Evolutionary conservation across 306 rosid species (phyloP), one percentile per base, ranked within the genome.

Genomic region (cucumber (Cucumis sativus)): DNA sequence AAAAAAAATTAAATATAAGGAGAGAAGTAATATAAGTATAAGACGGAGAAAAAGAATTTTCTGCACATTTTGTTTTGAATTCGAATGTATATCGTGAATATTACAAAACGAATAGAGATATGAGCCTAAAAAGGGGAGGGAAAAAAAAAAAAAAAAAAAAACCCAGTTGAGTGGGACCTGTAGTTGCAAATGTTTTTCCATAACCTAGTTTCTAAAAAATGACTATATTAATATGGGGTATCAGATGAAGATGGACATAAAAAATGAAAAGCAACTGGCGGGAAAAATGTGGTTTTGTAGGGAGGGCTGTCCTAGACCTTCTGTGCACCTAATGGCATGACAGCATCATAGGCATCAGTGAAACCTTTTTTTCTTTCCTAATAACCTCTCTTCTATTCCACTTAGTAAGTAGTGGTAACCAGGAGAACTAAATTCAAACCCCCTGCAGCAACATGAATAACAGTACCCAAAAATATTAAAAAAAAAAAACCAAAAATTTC

Each of bases 71-170:
- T 52, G 18, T 52, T 52, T 52, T 1, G 54, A 47, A 47, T 52
- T 86, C 80, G 84, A 88, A 87, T 84, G 91, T 84, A 82, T 86
- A 79, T 80, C 73, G 79, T 80, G 75, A 85, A 85, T 86, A 76
- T 82, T 95, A 87, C 96, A 90, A 80, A 90, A 86, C 86, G 86
- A 88, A 92, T 88, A 91, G 68, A 79, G 82, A 87, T 68, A 87
- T 84, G 83, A 85, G 78, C 91, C 96, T 89, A 88, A 84, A 75
- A 67, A 87, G 72, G 1, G 8, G 4, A 55, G 5, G 13, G 17
- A 25, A 60, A 23, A 13, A 18, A 35, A 62, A 86, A 81, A 56
- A 37, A 1, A 65, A 70, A 64, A 13, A 11, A 51, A 51, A 82
- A 80, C 88, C 90, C 90, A 89, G 78, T 78, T 85, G 79, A 85